phyloP scores from a whole-genome alignment of 83 land plant genomes.

The Isoetes engelmannii region DNA sequence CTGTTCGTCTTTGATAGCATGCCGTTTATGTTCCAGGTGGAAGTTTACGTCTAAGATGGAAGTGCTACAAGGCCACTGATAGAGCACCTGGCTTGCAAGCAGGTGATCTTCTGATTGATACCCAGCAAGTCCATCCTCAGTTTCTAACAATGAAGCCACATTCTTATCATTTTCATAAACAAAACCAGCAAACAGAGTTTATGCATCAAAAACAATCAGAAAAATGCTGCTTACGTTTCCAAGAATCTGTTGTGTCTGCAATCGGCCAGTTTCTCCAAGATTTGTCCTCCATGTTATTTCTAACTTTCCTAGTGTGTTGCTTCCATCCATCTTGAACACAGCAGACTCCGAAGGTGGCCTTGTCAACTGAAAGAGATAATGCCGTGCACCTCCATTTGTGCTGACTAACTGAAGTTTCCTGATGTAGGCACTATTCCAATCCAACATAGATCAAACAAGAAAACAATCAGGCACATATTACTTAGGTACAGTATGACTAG shows the following conservation, averaged over 20 bases:
- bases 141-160: too few species aligned
- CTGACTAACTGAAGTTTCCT: slow-evolving; percentile 65
- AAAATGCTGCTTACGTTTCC: slow-evolving; percentile 59
- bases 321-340: slow-evolving; percentile 51
- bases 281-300: slow-evolving; percentile 96
- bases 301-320: slow-evolving; percentile 85
- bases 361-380: slow-evolving; percentile 75
- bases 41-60: too few species aligned
- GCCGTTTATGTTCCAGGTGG: too few species aligned
- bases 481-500: not conserved
- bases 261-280: slow-evolving; percentile 96
- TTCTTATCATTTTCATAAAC: too few species aligned
- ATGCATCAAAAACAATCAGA: not conserved
- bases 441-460: not conserved
- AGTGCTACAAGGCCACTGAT: too few species aligned
- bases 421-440: slow-evolving; percentile 14
- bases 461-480: not conserved
- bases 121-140: too few species aligned
- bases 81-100: too few species aligned
- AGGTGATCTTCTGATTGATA: too few species aligned
- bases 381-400: slow-evolving; percentile 82
- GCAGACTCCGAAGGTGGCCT: slow-evolving; percentile 35
- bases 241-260: slow-evolving; percentile 91
- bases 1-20: too few species aligned
- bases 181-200: too few species aligned